Percentiles rank a stretch among this genome's conserved stretches.
Evolutionary conservation across 1,284 basidiomycete species (phyloP).

Genomic region (Phylloboletellus chloephorus): DNA sequence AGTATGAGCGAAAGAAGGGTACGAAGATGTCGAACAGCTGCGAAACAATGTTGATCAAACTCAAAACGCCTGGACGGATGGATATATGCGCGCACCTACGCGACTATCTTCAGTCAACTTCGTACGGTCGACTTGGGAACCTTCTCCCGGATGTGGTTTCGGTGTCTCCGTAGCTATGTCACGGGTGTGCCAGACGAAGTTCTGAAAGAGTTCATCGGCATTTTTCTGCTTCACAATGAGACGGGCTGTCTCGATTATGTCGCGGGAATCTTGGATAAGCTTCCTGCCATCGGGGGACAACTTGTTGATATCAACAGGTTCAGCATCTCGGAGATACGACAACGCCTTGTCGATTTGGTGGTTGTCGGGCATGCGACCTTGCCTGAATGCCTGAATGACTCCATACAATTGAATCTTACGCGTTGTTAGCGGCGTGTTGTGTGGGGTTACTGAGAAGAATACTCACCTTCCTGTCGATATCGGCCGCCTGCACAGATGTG

Average conservation of each 20-base stretch:
- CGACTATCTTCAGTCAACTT: slow-evolving; percentile 58
- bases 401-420: slow-evolving; percentile 64
- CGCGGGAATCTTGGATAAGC: slow-evolving; percentile 69
- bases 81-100: slow-evolving; percentile 39
- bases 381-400: slow-evolving; percentile 72
- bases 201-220: slow-evolving; percentile 83
- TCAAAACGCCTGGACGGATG: not conserved
- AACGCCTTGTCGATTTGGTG: slow-evolving; percentile 72
- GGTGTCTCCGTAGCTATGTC: slow-evolving; percentile 44
- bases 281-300: slow-evolving; percentile 75
- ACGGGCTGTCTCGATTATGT: slow-evolving; percentile 68
- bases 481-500: slow-evolving; percentile 47
- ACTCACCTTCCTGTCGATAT: slow-evolving; percentile 58
- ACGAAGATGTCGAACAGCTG: slow-evolving; percentile 80
- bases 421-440: not conserved
- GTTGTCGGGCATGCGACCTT: slow-evolving; percentile 77
- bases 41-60: not conserved
- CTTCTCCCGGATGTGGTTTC: slow-evolving; percentile 42
- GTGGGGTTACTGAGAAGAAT: not conserved
- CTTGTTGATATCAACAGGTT: slow-evolving; percentile 59
- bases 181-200: slow-evolving; percentile 75
- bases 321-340: slow-evolving; percentile 59
- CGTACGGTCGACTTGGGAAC: slow-evolving; percentile 48
- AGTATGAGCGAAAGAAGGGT: slow-evolving; percentile 78
- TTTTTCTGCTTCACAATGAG: slow-evolving; percentile 79